Conservation (phyloP, 352 stramenopile genomes). For the Globisporangium yorkense region DNA sequence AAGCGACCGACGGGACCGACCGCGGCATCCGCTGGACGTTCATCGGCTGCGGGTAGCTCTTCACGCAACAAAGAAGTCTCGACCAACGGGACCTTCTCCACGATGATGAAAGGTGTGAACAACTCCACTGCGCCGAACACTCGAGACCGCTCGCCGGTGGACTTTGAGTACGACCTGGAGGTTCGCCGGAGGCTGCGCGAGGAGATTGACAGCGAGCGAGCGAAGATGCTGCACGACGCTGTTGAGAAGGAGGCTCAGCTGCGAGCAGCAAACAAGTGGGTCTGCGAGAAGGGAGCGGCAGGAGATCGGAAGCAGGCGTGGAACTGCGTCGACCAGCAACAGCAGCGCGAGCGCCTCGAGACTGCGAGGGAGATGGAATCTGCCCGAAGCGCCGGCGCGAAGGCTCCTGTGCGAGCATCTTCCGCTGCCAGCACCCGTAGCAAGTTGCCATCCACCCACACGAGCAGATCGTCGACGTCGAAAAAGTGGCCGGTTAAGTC, state of each 20-base stretch:
- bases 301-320: conserved; percentile 20
- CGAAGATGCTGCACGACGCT: conserved; percentile 20
- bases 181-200: conserved; percentile 45
- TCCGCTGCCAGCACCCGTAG: conserved; percentile 7
- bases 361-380: not conserved
- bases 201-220: conserved; percentile 49
- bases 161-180: conserved; percentile 73
- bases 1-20: conserved; percentile 21
- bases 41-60: not conserved
- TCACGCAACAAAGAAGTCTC: not conserved
- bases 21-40: conserved; percentile 7
- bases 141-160: conserved; percentile 20
- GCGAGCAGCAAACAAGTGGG: conserved; percentile 40
- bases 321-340: conserved; percentile 4
- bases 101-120: not conserved
- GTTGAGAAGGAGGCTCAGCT: conserved; percentile 33
- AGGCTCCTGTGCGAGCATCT: not conserved
- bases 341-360: not conserved
- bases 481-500: conserved; percentile 15
- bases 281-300: conserved; percentile 7
- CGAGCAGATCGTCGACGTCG: conserved; percentile 1
- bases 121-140: not conserved
- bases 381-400: not conserved
- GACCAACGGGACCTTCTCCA: not conserved
- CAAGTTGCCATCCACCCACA: conserved; percentile 1